Percentiles rank a stretch among this genome's conserved stretches.
phyloP scores from a whole-genome alignment of 768 basidiomycete species.

The Leucocoprinus sp. region DNA sequence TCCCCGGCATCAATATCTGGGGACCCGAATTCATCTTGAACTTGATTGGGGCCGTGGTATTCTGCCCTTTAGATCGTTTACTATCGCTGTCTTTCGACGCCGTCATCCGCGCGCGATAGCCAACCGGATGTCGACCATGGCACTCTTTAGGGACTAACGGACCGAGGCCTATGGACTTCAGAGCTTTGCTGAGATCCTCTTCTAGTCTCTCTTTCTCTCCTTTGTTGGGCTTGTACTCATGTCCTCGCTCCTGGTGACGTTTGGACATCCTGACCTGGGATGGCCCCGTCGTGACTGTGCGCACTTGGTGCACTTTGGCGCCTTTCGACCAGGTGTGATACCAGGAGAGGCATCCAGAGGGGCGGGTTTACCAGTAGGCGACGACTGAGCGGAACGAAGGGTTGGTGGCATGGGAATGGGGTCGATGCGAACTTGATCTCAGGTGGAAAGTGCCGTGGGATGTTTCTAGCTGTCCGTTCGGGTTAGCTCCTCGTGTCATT shows the following conservation, averaged over 20 bases:
- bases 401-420: conserved; percentile 17
- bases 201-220: conserved; percentile 1
- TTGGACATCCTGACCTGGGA: conserved; percentile 56
- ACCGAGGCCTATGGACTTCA: conserved; percentile 39
- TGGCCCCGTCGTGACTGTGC: conserved; percentile 47
- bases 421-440: conserved; percentile 15
- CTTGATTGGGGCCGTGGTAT: conserved; percentile 15
- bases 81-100: conserved; percentile 20
- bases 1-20: conserved; percentile 47
- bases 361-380: conserved; percentile 13
- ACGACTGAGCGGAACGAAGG: conserved; percentile 18
- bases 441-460: neutral
- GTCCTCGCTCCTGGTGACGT: conserved; percentile 21
- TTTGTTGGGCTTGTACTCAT: neutral
- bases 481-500: neutral
- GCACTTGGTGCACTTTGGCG: conserved; percentile 48
- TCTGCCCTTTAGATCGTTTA: conserved; percentile 11
- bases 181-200: conserved; percentile 28
- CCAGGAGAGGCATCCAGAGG: conserved; percentile 8
- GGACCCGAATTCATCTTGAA: conserved; percentile 17
- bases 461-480: neutral
- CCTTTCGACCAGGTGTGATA: conserved; percentile 37
- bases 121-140: conserved; percentile 19
- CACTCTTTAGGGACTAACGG: conserved; percentile 22
- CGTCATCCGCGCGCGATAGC: conserved; percentile 19